Evolutionary conservation across 1,284 basidiomycete species (phyloP).

Genomic region (Somion occarium): DNA sequence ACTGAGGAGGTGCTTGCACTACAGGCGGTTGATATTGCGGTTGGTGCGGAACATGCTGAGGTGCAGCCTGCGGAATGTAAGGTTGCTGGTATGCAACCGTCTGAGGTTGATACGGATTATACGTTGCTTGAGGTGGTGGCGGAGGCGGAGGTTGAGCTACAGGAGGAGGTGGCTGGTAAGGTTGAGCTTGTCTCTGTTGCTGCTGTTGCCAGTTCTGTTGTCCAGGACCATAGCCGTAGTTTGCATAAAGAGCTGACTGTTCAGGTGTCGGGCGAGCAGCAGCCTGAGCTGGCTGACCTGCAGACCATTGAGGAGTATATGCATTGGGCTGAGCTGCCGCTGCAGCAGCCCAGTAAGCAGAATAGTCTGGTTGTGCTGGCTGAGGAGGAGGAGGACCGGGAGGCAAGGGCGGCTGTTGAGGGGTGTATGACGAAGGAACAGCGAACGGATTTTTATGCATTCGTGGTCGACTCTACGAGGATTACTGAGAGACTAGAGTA

Average conservation of each 20-base stretch:
- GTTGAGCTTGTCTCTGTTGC: constrained; percentile 47
- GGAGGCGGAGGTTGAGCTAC: constrained; percentile 48
- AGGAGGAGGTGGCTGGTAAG: constrained; percentile 48
- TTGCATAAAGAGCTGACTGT: constrained; percentile 76
- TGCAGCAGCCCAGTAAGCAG: constrained; percentile 68
- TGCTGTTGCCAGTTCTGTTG: constrained; percentile 60
- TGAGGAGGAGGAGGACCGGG: constrained; percentile 73
- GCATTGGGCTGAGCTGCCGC: constrained; percentile 45
- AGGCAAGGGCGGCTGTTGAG: constrained; percentile 70
- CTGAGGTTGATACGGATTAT: constrained; percentile 75
- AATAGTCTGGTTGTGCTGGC: constrained; percentile 65
- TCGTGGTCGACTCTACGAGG: neutral
- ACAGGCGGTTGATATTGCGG: constrained; percentile 26
- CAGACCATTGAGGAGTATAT: constrained; percentile 63
- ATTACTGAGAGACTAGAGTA: neutral
- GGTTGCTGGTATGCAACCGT: constrained; percentile 58
- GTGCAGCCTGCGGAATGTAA: constrained; percentile 57
- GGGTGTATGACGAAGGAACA: constrained; percentile 60
- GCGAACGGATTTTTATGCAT: constrained; percentile 83
- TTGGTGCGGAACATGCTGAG: constrained; percentile 35
- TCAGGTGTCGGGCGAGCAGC: constrained; percentile 57
- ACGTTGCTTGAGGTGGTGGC: constrained; percentile 48
- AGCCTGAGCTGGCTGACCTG: constrained; percentile 45
- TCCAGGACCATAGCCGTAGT: constrained; percentile 71
- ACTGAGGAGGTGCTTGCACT: constrained; percentile 20